phyloP scores from a whole-genome alignment of 2,329 filamentous ascomycete species.

The Stagonosporopsis rhizophila region DNA sequence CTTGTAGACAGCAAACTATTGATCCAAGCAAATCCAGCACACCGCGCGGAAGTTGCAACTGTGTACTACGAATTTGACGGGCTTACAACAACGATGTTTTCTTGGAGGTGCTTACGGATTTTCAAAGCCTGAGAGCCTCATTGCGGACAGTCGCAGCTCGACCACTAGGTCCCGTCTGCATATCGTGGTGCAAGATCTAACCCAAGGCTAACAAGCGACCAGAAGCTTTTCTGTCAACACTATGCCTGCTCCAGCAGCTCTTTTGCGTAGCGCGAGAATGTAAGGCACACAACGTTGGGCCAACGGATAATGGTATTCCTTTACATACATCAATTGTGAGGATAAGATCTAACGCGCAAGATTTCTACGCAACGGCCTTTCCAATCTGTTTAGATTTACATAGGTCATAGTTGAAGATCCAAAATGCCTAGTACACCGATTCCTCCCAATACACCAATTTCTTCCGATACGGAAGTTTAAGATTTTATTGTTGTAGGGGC shows the following conservation, averaged over 20 bases:
- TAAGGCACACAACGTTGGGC: too few relatives aligned
- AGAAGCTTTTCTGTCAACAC: background rate
- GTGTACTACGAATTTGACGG: background rate
- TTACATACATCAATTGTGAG: background rate
- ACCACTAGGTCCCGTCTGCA: background rate
- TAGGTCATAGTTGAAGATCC: background rate
- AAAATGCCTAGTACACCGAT: background rate
- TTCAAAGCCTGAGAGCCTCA: background rate
- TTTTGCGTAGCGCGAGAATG: background rate
- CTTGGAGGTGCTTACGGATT: background rate
- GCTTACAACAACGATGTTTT: background rate
- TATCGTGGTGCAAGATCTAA: background rate
- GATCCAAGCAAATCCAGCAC: background rate
- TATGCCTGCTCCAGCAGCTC: background rate
- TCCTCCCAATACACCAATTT: too few relatives aligned
- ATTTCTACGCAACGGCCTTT: too few relatives aligned
- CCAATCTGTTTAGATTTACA: too few relatives aligned
- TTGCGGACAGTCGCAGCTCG: background rate
- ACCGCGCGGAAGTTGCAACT: too few relatives aligned
- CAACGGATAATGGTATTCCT: background rate
- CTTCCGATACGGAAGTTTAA: background rate
- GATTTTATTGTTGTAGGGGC: slow-evolving; percentile 29
- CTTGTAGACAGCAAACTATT: background rate
- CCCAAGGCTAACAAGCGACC: background rate
- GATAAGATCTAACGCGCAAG: slow-evolving; percentile 27